Evolutionary conservation across 495 filamentous ascomycete genomes (phyloP).

Genomic region (Aspergillus leporis): DNA sequence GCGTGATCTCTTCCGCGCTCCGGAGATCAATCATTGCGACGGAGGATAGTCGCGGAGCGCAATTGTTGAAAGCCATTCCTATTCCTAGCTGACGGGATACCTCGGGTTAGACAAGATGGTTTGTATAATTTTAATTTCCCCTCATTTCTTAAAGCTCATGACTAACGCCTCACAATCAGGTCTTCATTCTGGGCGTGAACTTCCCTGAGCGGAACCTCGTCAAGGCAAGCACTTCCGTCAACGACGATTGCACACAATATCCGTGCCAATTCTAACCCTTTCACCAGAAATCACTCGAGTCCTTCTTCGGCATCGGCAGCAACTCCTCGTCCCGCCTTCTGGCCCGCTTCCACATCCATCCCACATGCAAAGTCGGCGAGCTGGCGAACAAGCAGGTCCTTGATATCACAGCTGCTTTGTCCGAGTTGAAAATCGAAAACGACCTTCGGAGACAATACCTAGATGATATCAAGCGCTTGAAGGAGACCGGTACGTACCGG

Average conservation of each 20-base stretch:
- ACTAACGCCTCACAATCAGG: slow-evolving; percentile 44
- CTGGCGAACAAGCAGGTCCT: slow-evolving; percentile 71
- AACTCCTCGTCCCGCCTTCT: slow-evolving; percentile 71
- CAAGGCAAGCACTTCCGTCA: slow-evolving; percentile 56
- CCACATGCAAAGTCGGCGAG: slow-evolving; percentile 69
- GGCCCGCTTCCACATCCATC: slow-evolving; percentile 84
- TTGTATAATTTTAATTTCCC: slow-evolving; percentile 2
- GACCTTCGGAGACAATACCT: slow-evolving; percentile 73
- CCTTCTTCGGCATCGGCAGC: slow-evolving; percentile 87
- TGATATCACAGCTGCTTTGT: slow-evolving; percentile 78
- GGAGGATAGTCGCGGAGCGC: slow-evolving; percentile 6
- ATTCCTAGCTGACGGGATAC: not conserved
- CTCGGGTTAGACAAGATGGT: slow-evolving; percentile 36
- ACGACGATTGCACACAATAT: slow-evolving; percentile 8
- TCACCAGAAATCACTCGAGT: slow-evolving; percentile 74
- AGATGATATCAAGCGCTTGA: slow-evolving; percentile 83
- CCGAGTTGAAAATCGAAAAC: slow-evolving; percentile 92
- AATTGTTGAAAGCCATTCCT: slow-evolving; percentile 5
- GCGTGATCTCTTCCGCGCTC: slow-evolving; percentile 32
- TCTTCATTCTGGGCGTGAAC: slow-evolving; percentile 81
- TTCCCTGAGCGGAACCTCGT: slow-evolving; percentile 82
- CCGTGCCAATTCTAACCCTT: slow-evolving; percentile 17
- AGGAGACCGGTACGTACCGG: slow-evolving; percentile 88
- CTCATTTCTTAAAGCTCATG: not conserved
- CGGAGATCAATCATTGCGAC: slow-evolving; percentile 20